Conservation (phyloP, 2,329 filamentous ascomycete species). For the Graphiopsis chlorocephala region DNA sequence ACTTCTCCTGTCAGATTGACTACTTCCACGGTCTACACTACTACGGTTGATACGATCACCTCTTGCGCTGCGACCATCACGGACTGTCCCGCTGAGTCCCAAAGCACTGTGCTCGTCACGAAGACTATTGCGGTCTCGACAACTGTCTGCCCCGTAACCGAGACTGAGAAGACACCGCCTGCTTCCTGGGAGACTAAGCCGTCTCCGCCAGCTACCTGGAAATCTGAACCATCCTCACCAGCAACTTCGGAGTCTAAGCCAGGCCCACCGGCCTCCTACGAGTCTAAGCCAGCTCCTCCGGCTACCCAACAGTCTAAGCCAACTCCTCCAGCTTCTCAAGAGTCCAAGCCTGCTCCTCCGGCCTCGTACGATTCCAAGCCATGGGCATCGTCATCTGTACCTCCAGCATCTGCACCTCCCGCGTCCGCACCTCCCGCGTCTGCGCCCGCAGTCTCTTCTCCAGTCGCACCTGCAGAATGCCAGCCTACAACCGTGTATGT, state of each 20-base stretch:
- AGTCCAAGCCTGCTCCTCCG: background rate
- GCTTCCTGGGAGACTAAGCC: background rate
- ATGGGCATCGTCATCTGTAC: background rate
- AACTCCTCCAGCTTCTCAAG: background rate
- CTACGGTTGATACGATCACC: constrained; percentile 35
- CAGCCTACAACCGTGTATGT: background rate
- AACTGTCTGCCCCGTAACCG: constrained; percentile 37
- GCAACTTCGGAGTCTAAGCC: background rate
- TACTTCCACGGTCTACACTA: constrained; percentile 21
- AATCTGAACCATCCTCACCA: background rate
- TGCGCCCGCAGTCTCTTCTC: background rate
- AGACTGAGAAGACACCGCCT: constrained; percentile 3
- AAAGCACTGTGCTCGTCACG: constrained; percentile 25
- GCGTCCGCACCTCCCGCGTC: background rate
- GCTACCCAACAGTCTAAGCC: background rate
- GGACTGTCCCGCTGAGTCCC: constrained; percentile 34
- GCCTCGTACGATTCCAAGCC: background rate
- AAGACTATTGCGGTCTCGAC: constrained; percentile 39
- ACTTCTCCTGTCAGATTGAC: constrained; percentile 13
- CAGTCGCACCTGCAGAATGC: background rate
- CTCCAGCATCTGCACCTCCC: background rate
- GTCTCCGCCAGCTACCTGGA: background rate
- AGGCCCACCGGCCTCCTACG: background rate
- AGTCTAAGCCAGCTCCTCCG: background rate
- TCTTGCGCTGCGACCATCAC: constrained; percentile 36